Evolutionary conservation across 1,284 basidiomycete species (phyloP), one percentile per base, ranked within the genome.

Genomic region (Tausonia pullulans): DNA sequence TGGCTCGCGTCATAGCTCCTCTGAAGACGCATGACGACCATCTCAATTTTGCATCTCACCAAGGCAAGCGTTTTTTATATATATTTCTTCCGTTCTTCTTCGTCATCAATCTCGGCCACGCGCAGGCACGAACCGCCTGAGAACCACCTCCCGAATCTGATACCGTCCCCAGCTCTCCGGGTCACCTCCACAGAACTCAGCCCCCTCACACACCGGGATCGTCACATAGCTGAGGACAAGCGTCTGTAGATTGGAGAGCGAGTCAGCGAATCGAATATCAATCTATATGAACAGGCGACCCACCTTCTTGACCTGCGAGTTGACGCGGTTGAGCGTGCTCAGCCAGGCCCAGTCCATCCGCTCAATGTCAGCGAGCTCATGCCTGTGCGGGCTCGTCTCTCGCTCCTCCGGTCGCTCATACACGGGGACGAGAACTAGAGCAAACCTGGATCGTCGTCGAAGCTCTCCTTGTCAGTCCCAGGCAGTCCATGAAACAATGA

Each of bases 251-350:
- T 45, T 57, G 27, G 14, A n/a, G 44, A 13, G 56, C 66, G 49
- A 68, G 62, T 57, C 16, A 46, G 52, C 40, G 63, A 50, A 49
- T 54, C 3, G 60, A 1, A 4, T 14, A 58, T 16, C 10, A 14
- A 6, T 5, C 45, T 45, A 40, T 2, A 39, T 10, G 46, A 44
- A 49, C 55, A 27, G 46, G 46, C 27, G 49, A 69, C 75, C 55
- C 56, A 86, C 93, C 83, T 99, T 99, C 78, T 93, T 91, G 2
- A 98, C 96, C 74, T 97, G 92, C 0, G 89, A 87, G 75, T 97
- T 97, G 16, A 98, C 95, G 40, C 96, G 86, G 73, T 97, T 98
- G 67, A 98, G 83, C 2, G 96, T 98, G 74, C 90, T 92, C 50
- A 99, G 83, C 93, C 94, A 98, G 10, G 89, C 84, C 96, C 96